A percentile compares a stretch with the other conserved stretches of the same genome.
Evolutionary conservation across 495 filamentous ascomycete species (phyloP).

Genomic region (Penicillium nucicola): DNA sequence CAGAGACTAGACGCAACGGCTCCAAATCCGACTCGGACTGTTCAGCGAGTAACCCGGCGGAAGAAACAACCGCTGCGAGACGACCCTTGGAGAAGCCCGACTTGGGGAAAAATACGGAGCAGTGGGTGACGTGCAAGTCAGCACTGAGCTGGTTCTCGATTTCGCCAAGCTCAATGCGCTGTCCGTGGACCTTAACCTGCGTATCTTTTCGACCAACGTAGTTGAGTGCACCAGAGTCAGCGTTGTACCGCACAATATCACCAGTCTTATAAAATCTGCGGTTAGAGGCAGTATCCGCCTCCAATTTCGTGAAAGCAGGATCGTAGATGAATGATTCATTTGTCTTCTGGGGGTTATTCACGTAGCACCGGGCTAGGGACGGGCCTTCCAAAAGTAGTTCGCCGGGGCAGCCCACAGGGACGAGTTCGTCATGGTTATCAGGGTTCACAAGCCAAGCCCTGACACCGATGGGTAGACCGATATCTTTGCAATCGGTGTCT

Average conservation of each 20-base stretch:
- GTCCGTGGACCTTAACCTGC: conserved; percentile 66
- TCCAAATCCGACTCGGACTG: conserved; percentile 18
- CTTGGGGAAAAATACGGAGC: conserved; percentile 43
- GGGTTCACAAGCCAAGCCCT: conserved; percentile 46
- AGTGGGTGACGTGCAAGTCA: conserved; percentile 33
- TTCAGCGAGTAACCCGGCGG: conserved; percentile 21
- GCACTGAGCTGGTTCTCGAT: conserved; percentile 54
- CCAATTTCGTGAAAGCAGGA: conserved; percentile 33
- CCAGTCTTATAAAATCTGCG: conserved; percentile 67
- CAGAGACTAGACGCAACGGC: conserved; percentile 24
- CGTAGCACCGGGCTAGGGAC: conserved; percentile 46
- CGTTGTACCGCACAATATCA: conserved; percentile 59
- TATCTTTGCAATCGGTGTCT: conserved; percentile 39
- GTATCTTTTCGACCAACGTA: conserved; percentile 64
- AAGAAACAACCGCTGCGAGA: conserved; percentile 37
- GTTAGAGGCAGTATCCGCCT: conserved; percentile 8
- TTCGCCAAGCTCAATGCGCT: conserved; percentile 64
- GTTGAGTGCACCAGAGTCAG: conserved; percentile 52
- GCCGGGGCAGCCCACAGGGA: conserved; percentile 48
- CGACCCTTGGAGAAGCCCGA: conserved; percentile 36
- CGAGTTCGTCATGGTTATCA: conserved; percentile 40
- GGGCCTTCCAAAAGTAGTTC: conserved; percentile 52
- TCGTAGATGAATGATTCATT: conserved; percentile 43
- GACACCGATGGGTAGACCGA: conserved; percentile 42
- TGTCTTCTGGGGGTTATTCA: conserved; percentile 40